Percentiles rank a stretch among this genome's conserved stretches.
Evolutionary conservation across 2,329 filamentous ascomycete species (phyloP).

Genomic region (Torrubiella hemipterigena): DNA sequence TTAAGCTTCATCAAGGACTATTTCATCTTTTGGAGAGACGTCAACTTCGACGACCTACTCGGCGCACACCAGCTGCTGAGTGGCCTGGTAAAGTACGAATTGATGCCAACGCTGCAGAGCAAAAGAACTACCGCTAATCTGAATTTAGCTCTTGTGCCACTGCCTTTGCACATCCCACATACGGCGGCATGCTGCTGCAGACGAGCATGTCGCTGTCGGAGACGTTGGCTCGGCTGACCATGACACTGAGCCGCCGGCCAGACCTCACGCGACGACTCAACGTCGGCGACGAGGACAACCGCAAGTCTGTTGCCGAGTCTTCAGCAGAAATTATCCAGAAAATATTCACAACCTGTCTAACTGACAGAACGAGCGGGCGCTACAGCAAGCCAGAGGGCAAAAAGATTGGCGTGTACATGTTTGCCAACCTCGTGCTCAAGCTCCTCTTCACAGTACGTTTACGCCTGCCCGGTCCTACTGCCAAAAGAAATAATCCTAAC

Average conservation of each 20-base stretch:
- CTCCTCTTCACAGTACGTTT: conserved; percentile 66
- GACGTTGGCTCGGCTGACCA: conserved; percentile 69
- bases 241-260: conserved; percentile 70
- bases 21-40: conserved; percentile 67
- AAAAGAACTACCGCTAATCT: background rate
- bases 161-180: conserved; percentile 65
- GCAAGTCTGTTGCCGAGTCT: conserved; percentile 71
- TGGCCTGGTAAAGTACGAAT: conserved; percentile 63
- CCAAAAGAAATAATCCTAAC: conserved; percentile 6
- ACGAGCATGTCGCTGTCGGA: conserved; percentile 74
- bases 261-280: conserved; percentile 60
- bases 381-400: conserved; percentile 67
- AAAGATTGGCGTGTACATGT: conserved; percentile 78
- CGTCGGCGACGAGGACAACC: conserved; percentile 52
- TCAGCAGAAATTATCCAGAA: conserved; percentile 83
- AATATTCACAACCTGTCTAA: conserved; percentile 82
- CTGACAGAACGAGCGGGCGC: conserved; percentile 59
- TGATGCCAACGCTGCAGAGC: too few relatives aligned
- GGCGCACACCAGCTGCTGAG: conserved; percentile 65
- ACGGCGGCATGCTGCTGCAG: conserved; percentile 71
- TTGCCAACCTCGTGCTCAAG: conserved; percentile 83
- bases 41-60: conserved; percentile 63
- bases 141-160: conserved; percentile 61
- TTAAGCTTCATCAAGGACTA: conserved; percentile 72
- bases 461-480: background rate